These are phyloP conservation scores for Bonia amplexicaulis DNA, from an alignment of 176 grass and related monocot genomes.

Conservation along the genomic window DNA sequence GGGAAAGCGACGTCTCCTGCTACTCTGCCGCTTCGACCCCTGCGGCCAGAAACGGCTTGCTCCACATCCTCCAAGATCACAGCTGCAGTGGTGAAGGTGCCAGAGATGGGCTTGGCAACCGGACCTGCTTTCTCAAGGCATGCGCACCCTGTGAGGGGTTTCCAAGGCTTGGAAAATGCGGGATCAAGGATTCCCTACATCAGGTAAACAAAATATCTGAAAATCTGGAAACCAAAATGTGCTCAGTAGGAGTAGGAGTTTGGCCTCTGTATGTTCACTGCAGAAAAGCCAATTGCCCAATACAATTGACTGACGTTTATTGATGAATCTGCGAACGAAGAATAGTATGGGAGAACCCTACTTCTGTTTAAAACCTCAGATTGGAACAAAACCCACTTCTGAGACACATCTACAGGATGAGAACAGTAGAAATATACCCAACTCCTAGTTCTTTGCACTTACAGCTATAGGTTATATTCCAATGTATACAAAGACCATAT, in stretches of 20 bases:
- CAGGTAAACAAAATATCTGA: constrained; percentile 7
- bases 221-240: constrained; percentile 7
- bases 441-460: neutral
- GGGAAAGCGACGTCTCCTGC: constrained; percentile 67
- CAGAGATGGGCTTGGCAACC: neutral
- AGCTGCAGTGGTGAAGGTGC: constrained; percentile 34
- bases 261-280: neutral
- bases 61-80: constrained; percentile 51
- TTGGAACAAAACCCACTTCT: neutral
- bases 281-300: neutral
- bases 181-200: constrained; percentile 46
- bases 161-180: constrained; percentile 42
- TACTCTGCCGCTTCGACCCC: constrained; percentile 53
- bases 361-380: neutral
- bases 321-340: neutral
- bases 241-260: neutral
- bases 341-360: neutral
- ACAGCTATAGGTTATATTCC: neutral
- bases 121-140: constrained; percentile 29
- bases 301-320: neutral
- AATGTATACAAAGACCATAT: neutral
- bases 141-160: neutral
- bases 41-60: constrained; percentile 37
- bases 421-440: neutral
- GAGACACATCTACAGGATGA: neutral